These are phyloP conservation scores for Chrysanthemum lavandulifolium DNA, from an alignment of 129 eudicot genomes.

Conservation along the genomic window DNA sequence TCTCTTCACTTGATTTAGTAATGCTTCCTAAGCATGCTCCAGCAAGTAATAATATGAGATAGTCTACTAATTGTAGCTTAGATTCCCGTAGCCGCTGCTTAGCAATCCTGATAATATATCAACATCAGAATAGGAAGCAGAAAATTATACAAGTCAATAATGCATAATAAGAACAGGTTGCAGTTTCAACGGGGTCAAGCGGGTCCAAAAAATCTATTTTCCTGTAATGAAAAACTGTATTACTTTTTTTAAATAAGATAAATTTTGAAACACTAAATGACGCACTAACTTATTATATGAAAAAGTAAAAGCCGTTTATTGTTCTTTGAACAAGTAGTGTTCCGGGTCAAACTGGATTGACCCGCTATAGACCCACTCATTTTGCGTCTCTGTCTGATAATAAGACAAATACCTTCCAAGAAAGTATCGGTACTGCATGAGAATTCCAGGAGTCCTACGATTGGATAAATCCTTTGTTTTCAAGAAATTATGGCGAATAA, in stretches of 20 bases:
- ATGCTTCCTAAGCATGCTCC: conserved; percentile 92
- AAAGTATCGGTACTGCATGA: conserved; percentile 74
- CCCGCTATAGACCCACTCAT: neutral
- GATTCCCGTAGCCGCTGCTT: conserved; percentile 92
- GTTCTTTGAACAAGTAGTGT: neutral
- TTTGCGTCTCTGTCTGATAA: conserved; percentile 11
- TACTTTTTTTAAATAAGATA: too few species aligned
- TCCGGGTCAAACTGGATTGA: neutral
- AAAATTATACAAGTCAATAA: too few species aligned
- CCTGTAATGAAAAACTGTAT: too few species aligned
- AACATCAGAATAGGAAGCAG: conserved; percentile 10
- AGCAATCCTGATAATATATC: conserved; percentile 54
- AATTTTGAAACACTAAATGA: too few species aligned
- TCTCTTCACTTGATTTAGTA: conserved; percentile 60
- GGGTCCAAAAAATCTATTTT: too few species aligned
- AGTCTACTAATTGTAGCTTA: conserved; percentile 73
- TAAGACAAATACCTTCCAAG: conserved; percentile 62
- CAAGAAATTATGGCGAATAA: conserved; percentile 64
- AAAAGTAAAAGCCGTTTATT: neutral
- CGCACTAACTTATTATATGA: neutral
- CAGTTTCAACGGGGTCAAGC: too few species aligned
- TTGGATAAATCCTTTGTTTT: conserved; percentile 66
- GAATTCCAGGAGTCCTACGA: conserved; percentile 70
- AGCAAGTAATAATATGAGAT: conserved; percentile 81
- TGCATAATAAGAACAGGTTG: too few species aligned